Percentiles rank a stretch among this genome's conserved stretches.
These are phyloP conservation scores for Fusarium palustre DNA, from an alignment of 2,329 filamentous ascomycete genomes.

Conservation along the genomic window DNA sequence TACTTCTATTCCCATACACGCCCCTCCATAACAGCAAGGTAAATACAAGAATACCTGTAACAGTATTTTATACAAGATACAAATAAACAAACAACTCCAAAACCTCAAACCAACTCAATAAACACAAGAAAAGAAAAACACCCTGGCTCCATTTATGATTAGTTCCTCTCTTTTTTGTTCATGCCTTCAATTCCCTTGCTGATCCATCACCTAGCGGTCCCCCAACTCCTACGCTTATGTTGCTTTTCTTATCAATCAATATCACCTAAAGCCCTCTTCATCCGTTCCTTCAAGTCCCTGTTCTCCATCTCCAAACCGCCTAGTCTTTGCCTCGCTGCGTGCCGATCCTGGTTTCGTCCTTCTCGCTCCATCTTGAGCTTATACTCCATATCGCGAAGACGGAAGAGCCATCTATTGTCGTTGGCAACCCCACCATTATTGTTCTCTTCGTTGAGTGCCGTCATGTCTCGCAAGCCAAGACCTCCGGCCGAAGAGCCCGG, in stretches of 20 bases:
- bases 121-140: slow-evolving; percentile 31
- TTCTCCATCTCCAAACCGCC: slow-evolving; percentile 82
- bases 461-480: slow-evolving; percentile 48
- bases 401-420: slow-evolving; percentile 85
- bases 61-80: slow-evolving; percentile 40
- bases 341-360: slow-evolving; percentile 84
- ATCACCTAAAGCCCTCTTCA: slow-evolving; percentile 58
- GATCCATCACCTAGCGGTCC: slow-evolving; percentile 18
- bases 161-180: slow-evolving; percentile 9
- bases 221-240: slow-evolving; percentile 10
- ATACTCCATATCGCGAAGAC: slow-evolving; percentile 87
- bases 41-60: slow-evolving; percentile 22
- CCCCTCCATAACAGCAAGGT: slow-evolving; percentile 19
- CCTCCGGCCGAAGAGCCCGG: slow-evolving; percentile 42
- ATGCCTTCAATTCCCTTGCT: slow-evolving; percentile 13
- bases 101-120: slow-evolving; percentile 1
- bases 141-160: slow-evolving; percentile 42
- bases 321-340: slow-evolving; percentile 82
- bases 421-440: slow-evolving; percentile 42
- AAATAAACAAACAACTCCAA: not conserved
- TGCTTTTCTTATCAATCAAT: slow-evolving; percentile 40
- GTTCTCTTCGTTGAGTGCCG: slow-evolving; percentile 41
- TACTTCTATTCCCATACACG: slow-evolving; percentile 9
- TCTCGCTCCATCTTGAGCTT: slow-evolving; percentile 92
- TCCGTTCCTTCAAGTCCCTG: slow-evolving; percentile 72